Evolutionary conservation across 495 filamentous ascomycete species (phyloP).

Genomic region (Xylaria sp.): DNA sequence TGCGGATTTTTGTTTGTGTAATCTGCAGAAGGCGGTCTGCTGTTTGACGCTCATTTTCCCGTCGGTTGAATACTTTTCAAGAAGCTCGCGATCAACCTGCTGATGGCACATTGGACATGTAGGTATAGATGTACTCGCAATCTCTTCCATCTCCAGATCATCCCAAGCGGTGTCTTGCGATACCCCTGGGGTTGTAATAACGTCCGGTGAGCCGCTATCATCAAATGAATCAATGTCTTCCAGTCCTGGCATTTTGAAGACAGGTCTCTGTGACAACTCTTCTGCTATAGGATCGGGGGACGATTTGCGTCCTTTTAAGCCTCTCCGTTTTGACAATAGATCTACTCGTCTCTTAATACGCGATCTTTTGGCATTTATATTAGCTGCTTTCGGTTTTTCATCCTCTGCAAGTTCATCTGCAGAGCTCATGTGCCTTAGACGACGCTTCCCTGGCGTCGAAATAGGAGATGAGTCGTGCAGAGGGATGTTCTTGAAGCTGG

Average conservation of each 20-base stretch:
- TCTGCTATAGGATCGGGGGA: constrained; percentile 23
- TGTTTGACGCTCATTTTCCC: constrained; percentile 64
- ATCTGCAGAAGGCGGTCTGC: constrained; percentile 73
- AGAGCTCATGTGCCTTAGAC: neutral
- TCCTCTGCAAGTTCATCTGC: neutral
- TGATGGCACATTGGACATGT: constrained; percentile 74
- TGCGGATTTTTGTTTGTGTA: constrained; percentile 68
- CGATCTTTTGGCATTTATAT: neutral
- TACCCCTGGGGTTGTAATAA: neutral
- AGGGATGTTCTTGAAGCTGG: constrained; percentile 16
- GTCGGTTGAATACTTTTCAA: constrained; percentile 54
- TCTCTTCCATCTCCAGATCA: constrained; percentile 31
- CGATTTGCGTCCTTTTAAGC: constrained; percentile 20
- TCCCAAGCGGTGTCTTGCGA: constrained; percentile 30
- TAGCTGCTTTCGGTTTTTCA: neutral
- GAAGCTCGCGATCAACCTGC: constrained; percentile 59
- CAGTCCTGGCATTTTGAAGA: constrained; percentile 36
- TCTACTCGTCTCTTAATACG: neutral
- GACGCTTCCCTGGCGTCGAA: constrained; percentile 4
- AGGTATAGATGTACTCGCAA: constrained; percentile 14
- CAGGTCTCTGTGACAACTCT: constrained; percentile 31
- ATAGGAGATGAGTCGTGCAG: constrained; percentile 7
- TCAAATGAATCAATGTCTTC: constrained; percentile 32
- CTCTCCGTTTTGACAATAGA: constrained; percentile 13
- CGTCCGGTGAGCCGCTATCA: constrained; percentile 12